Conservation (phyloP, 202 grass and related monocot species). For the Digitaria exilis region DNA sequence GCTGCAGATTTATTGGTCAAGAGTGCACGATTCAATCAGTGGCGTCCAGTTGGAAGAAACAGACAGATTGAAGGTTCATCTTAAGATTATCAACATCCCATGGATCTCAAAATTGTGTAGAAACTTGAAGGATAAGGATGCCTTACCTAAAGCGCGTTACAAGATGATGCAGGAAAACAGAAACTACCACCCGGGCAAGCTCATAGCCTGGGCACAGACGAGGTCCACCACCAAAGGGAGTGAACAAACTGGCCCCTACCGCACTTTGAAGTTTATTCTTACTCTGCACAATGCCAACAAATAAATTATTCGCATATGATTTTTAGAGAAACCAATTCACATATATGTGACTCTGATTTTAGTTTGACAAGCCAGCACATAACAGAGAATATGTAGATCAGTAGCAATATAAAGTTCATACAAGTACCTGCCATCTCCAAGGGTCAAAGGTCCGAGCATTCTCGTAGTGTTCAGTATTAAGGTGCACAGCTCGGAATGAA, state of each 20-base stretch:
- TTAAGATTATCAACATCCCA: slow-evolving; percentile 9
- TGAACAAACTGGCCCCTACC: slow-evolving; percentile 67
- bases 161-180: slow-evolving; percentile 86
- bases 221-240: slow-evolving; percentile 89
- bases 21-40: slow-evolving; percentile 15
- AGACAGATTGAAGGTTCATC: neutral
- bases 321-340: neutral
- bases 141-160: slow-evolving; percentile 86
- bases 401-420: neutral
- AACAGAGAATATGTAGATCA: neutral
- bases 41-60: neutral
- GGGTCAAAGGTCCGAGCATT: slow-evolving; percentile 84
- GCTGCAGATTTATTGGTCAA: slow-evolving; percentile 53
- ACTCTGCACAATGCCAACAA: slow-evolving; percentile 40
- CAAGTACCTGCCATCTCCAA: slow-evolving; percentile 85
- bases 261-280: slow-evolving; percentile 60
- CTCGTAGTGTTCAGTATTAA: slow-evolving; percentile 75
- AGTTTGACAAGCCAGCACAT: neutral
- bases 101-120: neutral
- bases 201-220: slow-evolving; percentile 95
- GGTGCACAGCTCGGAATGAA: slow-evolving; percentile 93
- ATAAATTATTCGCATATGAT: neutral
- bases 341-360: neutral
- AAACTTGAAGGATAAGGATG: slow-evolving; percentile 10
- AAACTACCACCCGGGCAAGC: slow-evolving; percentile 90